phyloP scores from a whole-genome alignment of 306 rosid genomes.

The Senna tora region DNA sequence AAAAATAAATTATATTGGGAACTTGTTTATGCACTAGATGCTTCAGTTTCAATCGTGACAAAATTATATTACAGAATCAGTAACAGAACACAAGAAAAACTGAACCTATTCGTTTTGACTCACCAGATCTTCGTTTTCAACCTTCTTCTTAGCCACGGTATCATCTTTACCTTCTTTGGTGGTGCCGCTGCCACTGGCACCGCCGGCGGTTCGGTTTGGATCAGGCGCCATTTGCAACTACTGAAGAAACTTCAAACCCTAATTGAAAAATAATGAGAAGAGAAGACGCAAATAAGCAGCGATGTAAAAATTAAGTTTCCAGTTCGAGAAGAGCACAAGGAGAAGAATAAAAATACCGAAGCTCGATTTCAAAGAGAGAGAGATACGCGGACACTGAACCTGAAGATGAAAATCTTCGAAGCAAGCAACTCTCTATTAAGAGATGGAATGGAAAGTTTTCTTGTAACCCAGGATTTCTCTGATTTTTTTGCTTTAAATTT shows the following conservation, averaged over 20 bases:
- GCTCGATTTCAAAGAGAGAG: background rate
- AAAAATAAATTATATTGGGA: background rate
- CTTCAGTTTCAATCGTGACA: background rate
- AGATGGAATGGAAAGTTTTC: background rate
- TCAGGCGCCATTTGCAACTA: conserved; percentile 74
- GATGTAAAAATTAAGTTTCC: conserved; percentile 1
- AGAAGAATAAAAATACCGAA: background rate
- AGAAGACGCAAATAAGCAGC: background rate
- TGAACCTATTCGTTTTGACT: conserved; percentile 23
- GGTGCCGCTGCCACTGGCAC: conserved; percentile 59
- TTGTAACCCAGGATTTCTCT: conserved; percentile 5
- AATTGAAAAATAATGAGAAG: conserved; percentile 11
- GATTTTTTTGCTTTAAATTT: background rate
- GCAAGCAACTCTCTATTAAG: background rate
- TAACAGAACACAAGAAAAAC: background rate
- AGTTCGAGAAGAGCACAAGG: background rate
- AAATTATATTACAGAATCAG: conserved; percentile 12
- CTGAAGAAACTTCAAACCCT: conserved; percentile 42
- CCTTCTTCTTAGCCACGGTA: conserved; percentile 75
- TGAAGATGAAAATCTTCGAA: background rate
- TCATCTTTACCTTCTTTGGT: conserved; percentile 69
- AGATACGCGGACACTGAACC: background rate
- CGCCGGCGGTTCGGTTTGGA: conserved; percentile 61
- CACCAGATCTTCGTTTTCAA: conserved; percentile 93
- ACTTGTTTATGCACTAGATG: background rate